Base-by-base conservation (phyloP, 768 basidiomycete species). In the Boletus rufocinnamomeus region DNA sequence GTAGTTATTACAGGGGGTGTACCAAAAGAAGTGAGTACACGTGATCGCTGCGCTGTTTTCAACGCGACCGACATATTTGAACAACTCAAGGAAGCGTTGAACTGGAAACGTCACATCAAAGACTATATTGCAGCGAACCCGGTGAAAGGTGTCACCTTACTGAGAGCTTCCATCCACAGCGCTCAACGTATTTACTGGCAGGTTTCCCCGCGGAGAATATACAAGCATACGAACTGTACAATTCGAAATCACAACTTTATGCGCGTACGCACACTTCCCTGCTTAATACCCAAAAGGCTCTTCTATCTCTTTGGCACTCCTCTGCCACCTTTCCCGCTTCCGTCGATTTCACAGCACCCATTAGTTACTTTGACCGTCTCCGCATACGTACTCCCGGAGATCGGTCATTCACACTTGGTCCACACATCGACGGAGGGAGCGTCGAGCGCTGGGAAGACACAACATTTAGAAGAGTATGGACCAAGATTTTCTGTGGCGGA, bases 321-420 rank as follows among this genome's bases (percentile, higher is more conserved):
- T 65, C 63, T 3, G 64, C 80, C 45, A 75, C 82, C 3, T 55
- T 63, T 30, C 74, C 81, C 52, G 69, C 78, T 1, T 59, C 65
- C 30, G 70, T 87, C 54, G 77, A 75, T 56, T 76, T 89, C 30
- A 63, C 72, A 13, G 83, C 78, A 3, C 88, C 89, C 1, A 72
- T 92, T n/a, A 83, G 85, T 1, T 93, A 93, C 70, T 88, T 84
- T 58, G 91, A 93, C 72, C 80, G 91, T 7, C 74, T 92, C 13
- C 80, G 89, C 2, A 88, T 91, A 48, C 81, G 91, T 6, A 79
- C 79, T 30, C 88, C 89, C 0, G 91, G 90, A 0, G 89, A 90
- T 59, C 72, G 77, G 14, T 79, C 79, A 49, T 91, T 91, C 66
- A 79, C 83, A 0, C 74, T 91, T 2, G 88, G 85, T 0, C 85